phyloP scores from a whole-genome alignment of 352 stramenopile species.

The Globisporangium nodosum region DNA sequence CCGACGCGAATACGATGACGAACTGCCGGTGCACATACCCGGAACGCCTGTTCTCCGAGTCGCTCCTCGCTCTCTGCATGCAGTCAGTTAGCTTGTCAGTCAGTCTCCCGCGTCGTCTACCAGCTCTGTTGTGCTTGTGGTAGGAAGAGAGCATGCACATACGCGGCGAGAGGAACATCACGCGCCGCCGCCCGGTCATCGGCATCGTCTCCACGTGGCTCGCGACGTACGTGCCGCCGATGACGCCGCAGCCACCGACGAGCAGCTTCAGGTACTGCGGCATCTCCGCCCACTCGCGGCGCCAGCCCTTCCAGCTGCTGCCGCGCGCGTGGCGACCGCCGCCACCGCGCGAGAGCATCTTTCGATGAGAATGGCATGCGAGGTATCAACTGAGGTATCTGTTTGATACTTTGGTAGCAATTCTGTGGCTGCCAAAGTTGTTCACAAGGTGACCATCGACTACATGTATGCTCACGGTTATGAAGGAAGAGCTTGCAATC shows the following conservation, averaged over 20 bases:
- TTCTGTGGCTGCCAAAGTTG: too few relatives aligned
- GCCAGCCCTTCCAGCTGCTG: conserved; percentile 8
- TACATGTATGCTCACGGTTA: too few relatives aligned
- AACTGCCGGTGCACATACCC: neutral
- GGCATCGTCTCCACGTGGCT: conserved; percentile 64
- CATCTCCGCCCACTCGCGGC: conserved; percentile 28
- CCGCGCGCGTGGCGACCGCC: too few relatives aligned
- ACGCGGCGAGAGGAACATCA: conserved; percentile 65
- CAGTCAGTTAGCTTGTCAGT: neutral
- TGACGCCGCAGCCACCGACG: conserved; percentile 10
- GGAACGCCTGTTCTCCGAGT: conserved; percentile 40
- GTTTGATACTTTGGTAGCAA: neutral
- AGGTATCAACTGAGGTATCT: neutral
- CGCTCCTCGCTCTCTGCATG: conserved; percentile 29
- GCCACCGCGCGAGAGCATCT: neutral
- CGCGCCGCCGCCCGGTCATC: conserved; percentile 36
- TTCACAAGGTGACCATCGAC: too few relatives aligned
- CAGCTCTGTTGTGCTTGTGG: neutral
- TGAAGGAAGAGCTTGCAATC: too few relatives aligned
- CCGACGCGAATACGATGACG: too few relatives aligned
- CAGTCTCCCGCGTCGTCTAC: neutral
- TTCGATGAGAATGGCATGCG: neutral
- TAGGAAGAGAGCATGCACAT: neutral
- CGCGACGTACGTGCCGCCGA: conserved; percentile 19
- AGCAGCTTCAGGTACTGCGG: conserved; percentile 31